A percentile compares a stretch with the other conserved stretches of the same genome.
These are phyloP conservation scores for Lactarius akahatsu DNA, from an alignment of 768 basidiomycete species.

Conservation along the genomic window DNA sequence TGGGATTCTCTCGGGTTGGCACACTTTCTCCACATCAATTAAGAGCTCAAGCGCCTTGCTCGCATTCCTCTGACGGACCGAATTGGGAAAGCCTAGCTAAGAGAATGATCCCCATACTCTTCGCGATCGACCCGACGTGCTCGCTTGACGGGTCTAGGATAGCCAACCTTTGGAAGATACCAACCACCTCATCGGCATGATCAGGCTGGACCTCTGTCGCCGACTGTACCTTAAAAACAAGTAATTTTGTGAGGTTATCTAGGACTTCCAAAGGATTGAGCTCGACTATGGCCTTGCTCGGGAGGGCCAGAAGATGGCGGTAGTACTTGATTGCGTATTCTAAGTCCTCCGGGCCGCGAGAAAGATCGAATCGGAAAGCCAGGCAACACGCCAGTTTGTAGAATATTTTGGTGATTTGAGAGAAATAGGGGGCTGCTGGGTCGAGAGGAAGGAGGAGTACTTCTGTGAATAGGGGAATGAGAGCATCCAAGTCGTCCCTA, in stretches of 20 bases:
- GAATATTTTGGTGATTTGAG: not conserved
- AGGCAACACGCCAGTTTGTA: conserved; percentile 9
- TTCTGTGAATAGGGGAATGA: conserved; percentile 11
- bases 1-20: not conserved
- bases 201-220: not conserved
- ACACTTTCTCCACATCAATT: not conserved
- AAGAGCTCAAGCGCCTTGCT: conserved; percentile 2
- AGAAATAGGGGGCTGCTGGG: not conserved
- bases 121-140: not conserved
- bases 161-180: not conserved
- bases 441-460: conserved; percentile 14
- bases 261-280: conserved; percentile 1
- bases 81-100: not conserved
- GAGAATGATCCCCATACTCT: not conserved
- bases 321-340: conserved; percentile 3
- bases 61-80: not conserved
- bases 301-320: conserved; percentile 8
- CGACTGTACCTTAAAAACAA: not conserved
- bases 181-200: conserved; percentile 1
- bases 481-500: conserved; percentile 4
- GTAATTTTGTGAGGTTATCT: conserved; percentile 6
- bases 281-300: not conserved
- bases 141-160: not conserved
- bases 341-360: not conserved
- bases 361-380: conserved; percentile 6